Conservation (phyloP, 2,329 filamentous ascomycete species). For the Colletotrichum karsti region DNA sequence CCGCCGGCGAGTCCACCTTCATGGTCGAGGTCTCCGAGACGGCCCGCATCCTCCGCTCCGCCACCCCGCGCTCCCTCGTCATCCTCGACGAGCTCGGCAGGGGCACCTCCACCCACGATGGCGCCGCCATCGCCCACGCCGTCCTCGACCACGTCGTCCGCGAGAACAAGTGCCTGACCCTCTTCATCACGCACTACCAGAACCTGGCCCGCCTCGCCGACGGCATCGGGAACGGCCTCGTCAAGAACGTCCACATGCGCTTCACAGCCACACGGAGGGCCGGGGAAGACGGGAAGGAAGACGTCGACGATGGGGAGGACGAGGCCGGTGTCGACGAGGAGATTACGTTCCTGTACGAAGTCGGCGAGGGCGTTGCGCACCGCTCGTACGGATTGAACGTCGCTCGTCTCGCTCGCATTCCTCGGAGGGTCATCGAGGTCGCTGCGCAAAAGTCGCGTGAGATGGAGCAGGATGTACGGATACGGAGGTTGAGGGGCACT, state of each 20-base stretch:
- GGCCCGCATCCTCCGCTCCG: slow-evolving; percentile 87
- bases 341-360: slow-evolving; percentile 94
- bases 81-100: slow-evolving; percentile 95
- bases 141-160: slow-evolving; percentile 87
- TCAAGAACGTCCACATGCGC: slow-evolving; percentile 94
- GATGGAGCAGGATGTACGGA: slow-evolving; percentile 78
- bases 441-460: slow-evolving; percentile 82
- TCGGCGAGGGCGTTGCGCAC: slow-evolving; percentile 90
- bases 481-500: slow-evolving; percentile 66
- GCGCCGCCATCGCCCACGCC: slow-evolving; percentile 92
- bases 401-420: slow-evolving; percentile 84
- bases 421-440: slow-evolving; percentile 78
- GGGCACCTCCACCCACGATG: slow-evolving; percentile 94
- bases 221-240: slow-evolving; percentile 66
- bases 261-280: slow-evolving; percentile 64
- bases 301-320: too few species aligned
- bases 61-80: slow-evolving; percentile 84
- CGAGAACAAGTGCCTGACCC: slow-evolving; percentile 77
- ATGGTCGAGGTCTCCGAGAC: slow-evolving; percentile 98
- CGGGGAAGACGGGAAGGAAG: slow-evolving; percentile 2
- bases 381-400: slow-evolving; percentile 95
- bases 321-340: slow-evolving; percentile 68
- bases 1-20: slow-evolving; percentile 94
- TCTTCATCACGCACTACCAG: slow-evolving; percentile 99
- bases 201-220: slow-evolving; percentile 76